Percentiles rank a stretch among this genome's conserved stretches.
Evolutionary conservation across 345 rosid genomes (phyloP).

Genomic region (Murraya paniculata): DNA sequence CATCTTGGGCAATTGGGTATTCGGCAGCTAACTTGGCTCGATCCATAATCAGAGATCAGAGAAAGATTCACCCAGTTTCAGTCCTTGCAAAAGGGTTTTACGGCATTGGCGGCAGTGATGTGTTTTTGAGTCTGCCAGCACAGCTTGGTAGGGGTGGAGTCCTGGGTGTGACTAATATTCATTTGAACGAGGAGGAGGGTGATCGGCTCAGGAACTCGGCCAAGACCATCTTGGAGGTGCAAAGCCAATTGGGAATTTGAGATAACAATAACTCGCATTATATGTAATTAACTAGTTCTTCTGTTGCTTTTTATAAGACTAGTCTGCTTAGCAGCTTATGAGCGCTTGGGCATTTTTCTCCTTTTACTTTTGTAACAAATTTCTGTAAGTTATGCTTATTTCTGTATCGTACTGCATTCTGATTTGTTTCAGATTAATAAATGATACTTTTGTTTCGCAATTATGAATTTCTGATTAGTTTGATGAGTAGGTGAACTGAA

Average conservation of each 20-base stretch:
- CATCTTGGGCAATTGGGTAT: constrained; percentile 99
- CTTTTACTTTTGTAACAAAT: neutral
- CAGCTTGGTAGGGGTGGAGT: constrained; percentile 74
- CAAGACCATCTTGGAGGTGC: constrained; percentile 60
- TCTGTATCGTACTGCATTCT: neutral
- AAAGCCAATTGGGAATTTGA: constrained; percentile 60
- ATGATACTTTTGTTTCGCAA: neutral
- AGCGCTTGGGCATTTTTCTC: neutral
- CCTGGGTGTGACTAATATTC: constrained; percentile 73
- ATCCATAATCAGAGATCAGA: constrained; percentile 74
- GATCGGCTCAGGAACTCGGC: constrained; percentile 66
- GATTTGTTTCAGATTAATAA: neutral
- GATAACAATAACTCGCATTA: neutral
- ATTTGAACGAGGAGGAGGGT: constrained; percentile 66
- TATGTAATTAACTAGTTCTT: neutral
- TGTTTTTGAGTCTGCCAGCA: constrained; percentile 87
- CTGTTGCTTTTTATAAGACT: too few relatives aligned
- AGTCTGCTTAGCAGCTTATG: neutral
- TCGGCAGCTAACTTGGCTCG: constrained; percentile 82
- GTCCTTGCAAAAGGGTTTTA: constrained; percentile 86
- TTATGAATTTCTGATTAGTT: too few relatives aligned
- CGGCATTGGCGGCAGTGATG: constrained; percentile 65
- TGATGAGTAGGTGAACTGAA: too few relatives aligned
- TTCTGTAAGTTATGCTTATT: neutral
- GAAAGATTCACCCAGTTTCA: constrained; percentile 83